Evolutionary conservation across 2,329 filamentous ascomycete genomes (phyloP), one percentile per base, ranked within the genome.

Genomic region (Coniochaeta hoffmannii): DNA sequence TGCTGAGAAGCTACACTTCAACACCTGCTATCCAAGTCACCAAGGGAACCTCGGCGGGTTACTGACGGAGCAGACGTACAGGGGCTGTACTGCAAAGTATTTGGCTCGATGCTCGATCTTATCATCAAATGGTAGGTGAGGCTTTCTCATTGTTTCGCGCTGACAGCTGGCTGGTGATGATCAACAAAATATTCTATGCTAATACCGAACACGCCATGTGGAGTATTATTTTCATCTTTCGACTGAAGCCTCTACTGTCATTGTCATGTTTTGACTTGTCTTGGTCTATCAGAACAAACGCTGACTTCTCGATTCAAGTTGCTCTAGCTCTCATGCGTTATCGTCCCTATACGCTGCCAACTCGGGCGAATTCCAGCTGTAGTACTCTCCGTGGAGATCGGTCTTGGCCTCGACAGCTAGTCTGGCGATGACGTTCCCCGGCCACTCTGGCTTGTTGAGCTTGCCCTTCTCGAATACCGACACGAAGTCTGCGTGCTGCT

Each of bases 161-260:
- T 22, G 49, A 51, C 50, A 62, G 67, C 50, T 49, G 57, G 61
- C 72, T 72, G 73, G 73, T 88, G 86, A 89, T 89, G 85, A 81
- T 76, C 76, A 75, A 80, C 73, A 73, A 75, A 77, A 78, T 75
- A 84, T 85, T 87, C 84, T 83, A 87, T 89, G 86, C 86, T 89
- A 88, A 88, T 82, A 74, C 87, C 78, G 85, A 89, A 83, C 26
- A 66, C 67, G 64, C 63, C 67, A 81, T 85, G 82, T 87, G 80
- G 83, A 88, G 76, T 82, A 77, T 64, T 67, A 75, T 89, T 89
- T 89, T 89, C 86, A 89, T 89, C 86, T 89, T 89, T 89, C 86
- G 80, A 80, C 85, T 89, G 87, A 89, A 73, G 72, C 74, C 68
- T 69, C 49, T 53, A 54, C 55, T 46, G 55, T 66, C 67, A 69